Evolutionary conservation across 768 basidiomycete genomes (phyloP).

Genomic region (Suillus sp.): DNA sequence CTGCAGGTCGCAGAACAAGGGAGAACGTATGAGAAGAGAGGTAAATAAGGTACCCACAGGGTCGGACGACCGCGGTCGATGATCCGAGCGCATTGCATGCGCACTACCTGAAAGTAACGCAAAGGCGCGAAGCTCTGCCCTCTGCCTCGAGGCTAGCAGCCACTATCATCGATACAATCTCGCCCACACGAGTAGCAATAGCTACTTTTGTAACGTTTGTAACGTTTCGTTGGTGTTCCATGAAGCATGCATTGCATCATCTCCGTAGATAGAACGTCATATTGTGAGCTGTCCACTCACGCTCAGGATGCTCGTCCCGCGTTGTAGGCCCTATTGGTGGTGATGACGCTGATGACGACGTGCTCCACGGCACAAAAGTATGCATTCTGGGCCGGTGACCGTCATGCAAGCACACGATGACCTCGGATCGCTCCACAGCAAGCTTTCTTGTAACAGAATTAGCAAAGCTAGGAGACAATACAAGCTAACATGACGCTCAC

Average conservation of each 20-base stretch:
- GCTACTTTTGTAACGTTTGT: constrained; percentile 1
- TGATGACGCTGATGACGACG: constrained; percentile 9
- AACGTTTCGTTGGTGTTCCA: constrained; percentile 6
- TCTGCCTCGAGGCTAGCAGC: constrained; percentile 19
- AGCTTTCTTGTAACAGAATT: background rate
- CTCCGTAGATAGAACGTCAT: constrained; percentile 20
- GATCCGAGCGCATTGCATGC: constrained; percentile 11
- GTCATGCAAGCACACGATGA: background rate
- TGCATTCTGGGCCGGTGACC: no score
- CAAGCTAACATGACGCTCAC: background rate
- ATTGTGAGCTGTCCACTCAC: constrained; percentile 9
- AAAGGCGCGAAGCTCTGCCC: constrained; percentile 11
- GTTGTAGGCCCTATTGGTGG: background rate
- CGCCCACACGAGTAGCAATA: constrained; percentile 1
- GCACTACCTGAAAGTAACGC: constrained; percentile 2
- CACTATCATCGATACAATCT: constrained; percentile 12
- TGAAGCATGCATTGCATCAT: constrained; percentile 16
- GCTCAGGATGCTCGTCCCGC: constrained; percentile 8
- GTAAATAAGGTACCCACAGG: constrained; percentile 3
- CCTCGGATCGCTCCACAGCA: background rate
- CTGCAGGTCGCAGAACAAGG: background rate
- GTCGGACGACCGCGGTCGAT: constrained; percentile 19
- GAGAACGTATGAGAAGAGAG: background rate
- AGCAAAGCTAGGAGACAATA: background rate
- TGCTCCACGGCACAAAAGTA: background rate